Evolutionary conservation across 2,329 filamentous ascomycete species (phyloP).

Genomic region (Trichoderma atroviride): DNA sequence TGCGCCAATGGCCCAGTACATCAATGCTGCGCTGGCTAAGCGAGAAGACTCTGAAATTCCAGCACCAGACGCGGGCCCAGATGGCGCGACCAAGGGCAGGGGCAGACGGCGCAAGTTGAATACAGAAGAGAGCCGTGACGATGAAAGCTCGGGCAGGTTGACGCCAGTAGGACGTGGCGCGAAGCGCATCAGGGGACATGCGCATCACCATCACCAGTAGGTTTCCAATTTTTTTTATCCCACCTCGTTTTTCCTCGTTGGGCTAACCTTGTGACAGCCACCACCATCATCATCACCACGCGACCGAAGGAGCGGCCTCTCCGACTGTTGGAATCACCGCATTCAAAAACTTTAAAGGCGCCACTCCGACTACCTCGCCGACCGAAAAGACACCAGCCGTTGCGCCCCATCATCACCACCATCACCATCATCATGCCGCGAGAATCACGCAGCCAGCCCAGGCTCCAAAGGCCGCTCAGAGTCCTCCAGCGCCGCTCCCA

Average conservation of each 20-base stretch:
- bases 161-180: conserved; percentile 63
- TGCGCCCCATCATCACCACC: conserved; percentile 47
- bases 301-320: conserved; percentile 49
- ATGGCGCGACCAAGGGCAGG: conserved; percentile 52
- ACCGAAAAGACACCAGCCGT: conserved; percentile 40
- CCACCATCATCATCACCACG: conserved; percentile 64
- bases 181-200: conserved; percentile 69
- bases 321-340: conserved; percentile 47
- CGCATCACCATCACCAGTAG: conserved; percentile 69
- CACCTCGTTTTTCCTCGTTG: neutral
- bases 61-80: conserved; percentile 49
- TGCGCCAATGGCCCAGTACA: conserved; percentile 48
- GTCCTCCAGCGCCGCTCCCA: conserved; percentile 42
- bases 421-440: conserved; percentile 49
- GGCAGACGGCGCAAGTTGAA: conserved; percentile 71
- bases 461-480: conserved; percentile 34
- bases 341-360: conserved; percentile 55
- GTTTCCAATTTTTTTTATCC: conserved; percentile 36
- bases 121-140: conserved; percentile 73
- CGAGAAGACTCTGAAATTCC: conserved; percentile 56
- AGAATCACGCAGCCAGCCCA: conserved; percentile 37
- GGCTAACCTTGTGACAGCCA: conserved; percentile 34
- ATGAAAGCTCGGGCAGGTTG: conserved; percentile 64
- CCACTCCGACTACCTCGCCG: conserved; percentile 50
- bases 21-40: conserved; percentile 48